These are phyloP conservation scores for Magnolia kwangsiensis DNA, from an alignment of 164 flowering plant genomes.

Conservation along the genomic window DNA sequence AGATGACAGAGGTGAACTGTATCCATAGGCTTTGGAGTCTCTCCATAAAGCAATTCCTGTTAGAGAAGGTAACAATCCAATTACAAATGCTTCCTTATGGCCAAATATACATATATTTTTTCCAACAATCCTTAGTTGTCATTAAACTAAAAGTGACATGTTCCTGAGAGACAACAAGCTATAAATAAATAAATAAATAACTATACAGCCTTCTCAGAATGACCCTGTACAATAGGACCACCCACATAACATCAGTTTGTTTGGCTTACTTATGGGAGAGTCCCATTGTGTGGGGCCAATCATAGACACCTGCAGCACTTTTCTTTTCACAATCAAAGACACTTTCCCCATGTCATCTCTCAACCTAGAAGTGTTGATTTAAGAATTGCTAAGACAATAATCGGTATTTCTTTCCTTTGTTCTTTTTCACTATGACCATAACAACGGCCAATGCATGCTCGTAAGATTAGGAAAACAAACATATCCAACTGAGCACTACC, in stretches of 20 bases:
- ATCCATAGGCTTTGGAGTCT: constrained; percentile 65
- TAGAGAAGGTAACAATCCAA: constrained; percentile 6
- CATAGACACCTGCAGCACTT: too few relatives aligned
- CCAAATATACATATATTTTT: not conserved
- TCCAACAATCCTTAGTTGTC: not conserved
- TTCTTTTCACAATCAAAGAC: too few relatives aligned
- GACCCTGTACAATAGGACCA: too few relatives aligned
- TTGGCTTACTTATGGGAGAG: not conserved
- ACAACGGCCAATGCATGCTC: too few relatives aligned
- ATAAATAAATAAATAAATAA: not conserved
- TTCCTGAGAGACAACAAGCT: not conserved
- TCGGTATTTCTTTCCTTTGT: too few relatives aligned
- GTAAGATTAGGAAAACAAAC: too few relatives aligned
- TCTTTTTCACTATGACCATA: not conserved
- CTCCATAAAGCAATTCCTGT: constrained; percentile 77
- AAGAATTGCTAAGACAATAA: too few relatives aligned
- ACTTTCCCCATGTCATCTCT: too few relatives aligned
- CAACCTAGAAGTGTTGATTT: too few relatives aligned
- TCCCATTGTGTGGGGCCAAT: not conserved
- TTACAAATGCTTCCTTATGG: not conserved
- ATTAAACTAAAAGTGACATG: not conserved
- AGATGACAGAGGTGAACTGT: constrained; percentile 59
- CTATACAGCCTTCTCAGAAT: not conserved
- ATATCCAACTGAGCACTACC: too few relatives aligned
- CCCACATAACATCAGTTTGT: too few relatives aligned